Percentiles rank a stretch among this genome's conserved stretches.
phyloP scores from a whole-genome alignment of 352 stramenopile species.

The Phytophthora nicotianae region DNA sequence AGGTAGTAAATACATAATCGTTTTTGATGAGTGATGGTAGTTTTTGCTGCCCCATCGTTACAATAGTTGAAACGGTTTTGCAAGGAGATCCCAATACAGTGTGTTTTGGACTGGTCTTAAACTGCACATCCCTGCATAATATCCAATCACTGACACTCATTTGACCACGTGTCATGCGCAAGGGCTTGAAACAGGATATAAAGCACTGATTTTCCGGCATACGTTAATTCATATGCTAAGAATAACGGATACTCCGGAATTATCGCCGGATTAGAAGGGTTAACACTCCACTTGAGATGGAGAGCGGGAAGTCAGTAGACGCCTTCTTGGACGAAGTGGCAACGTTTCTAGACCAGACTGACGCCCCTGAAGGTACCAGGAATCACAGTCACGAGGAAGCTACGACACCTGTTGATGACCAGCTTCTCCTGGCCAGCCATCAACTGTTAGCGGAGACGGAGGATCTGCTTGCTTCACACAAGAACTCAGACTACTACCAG shows the following conservation, averaged over 20 bases:
- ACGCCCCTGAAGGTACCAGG: neutral
- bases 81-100: neutral
- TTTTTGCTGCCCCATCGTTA: neutral
- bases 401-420: neutral
- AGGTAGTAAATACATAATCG: neutral
- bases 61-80: neutral
- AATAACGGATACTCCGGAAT: neutral
- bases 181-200: constrained; percentile 6
- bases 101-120: neutral
- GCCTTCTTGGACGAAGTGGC: constrained; percentile 1
- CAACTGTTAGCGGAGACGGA: constrained; percentile 14
- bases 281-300: too few relatives aligned
- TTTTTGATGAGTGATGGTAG: neutral
- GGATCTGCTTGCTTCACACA: constrained; percentile 7
- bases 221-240: constrained; percentile 9
- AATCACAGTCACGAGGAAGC: neutral
- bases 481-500: neutral
- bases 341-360: neutral
- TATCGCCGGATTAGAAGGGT: neutral
- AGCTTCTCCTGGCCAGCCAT: constrained; percentile 3
- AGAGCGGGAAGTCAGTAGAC: too few relatives aligned
- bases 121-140: neutral
- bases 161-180: constrained; percentile 1
- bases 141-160: neutral
- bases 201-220: constrained; percentile 3